Evolutionary conservation across 371 early-diverging fungal species (phyloP), one percentile per base, ranked within the genome.

Genomic region (Syncephalastrum racemosum): DNA sequence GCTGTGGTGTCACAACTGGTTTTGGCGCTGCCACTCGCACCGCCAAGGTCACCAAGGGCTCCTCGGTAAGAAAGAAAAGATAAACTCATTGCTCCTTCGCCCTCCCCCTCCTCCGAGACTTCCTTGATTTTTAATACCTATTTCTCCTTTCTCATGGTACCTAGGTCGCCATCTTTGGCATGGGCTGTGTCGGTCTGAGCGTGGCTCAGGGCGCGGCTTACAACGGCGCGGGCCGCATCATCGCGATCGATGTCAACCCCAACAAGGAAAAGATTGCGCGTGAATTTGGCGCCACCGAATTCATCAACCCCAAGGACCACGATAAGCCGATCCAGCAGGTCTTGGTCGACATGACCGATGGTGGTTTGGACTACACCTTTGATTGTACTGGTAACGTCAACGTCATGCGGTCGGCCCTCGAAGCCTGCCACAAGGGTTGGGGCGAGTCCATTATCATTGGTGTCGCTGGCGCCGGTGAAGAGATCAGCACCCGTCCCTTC

Each of bases 1-100:
- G 97, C 8, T 97, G 98, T 67, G 97, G 96, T 55, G 83, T 97
- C 49, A 95, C 98, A 15, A 97, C 97, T 25, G 97, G 98, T 49
- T 97, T 90, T 67, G 98, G 97, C 50, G 96, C 97, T 45, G 96
- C 91, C 46, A 86, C 91, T 53, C 91, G 89, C 62, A 94, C 96
- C 6, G 98, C 95, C 59, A 89, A 93, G 75, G 91, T 96, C 12
- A 85, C 87, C 43, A 71, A 83, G 52, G 93, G 91, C 47, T 81
- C 90, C 14, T 77, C 76, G 6, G 81, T 82, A 12, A 47, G 40
- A 10, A 27, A 13, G 31, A 47, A 2, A 24, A 39, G n/a, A 57
- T 45, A 31, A 31, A 8, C 40, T 2, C 22, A 25, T 20, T 56
- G 8, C 40, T 14, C 4, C 19, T 6, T 20, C 23, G 68, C 46